Evolutionary conservation across 495 filamentous ascomycete species (phyloP).

Genomic region (Cudoniella acicularis): DNA sequence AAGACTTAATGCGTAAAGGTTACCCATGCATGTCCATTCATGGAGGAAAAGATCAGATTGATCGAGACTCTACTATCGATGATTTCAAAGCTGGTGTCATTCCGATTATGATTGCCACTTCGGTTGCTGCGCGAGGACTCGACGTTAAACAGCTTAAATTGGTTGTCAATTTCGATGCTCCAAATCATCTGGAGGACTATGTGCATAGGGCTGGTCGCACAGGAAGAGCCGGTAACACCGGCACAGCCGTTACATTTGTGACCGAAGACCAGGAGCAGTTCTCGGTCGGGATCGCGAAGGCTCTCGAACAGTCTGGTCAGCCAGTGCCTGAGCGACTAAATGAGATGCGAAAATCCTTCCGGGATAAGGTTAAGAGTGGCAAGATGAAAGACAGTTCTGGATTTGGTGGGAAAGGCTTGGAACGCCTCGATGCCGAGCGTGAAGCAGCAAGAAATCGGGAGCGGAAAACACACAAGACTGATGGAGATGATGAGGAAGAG

Average conservation of each 20-base stretch:
- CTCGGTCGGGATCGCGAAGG: conserved; percentile 85
- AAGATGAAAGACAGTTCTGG: conserved; percentile 86
- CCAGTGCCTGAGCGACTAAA: conserved; percentile 64
- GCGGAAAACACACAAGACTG: conserved; percentile 84
- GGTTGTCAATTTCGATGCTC: conserved; percentile 95
- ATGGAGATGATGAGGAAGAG: conserved; percentile 82
- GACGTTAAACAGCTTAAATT: conserved; percentile 97
- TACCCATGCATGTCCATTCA: conserved; percentile 97
- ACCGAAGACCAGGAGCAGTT: conserved; percentile 89
- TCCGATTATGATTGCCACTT: conserved; percentile 89
- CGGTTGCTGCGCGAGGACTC: conserved; percentile 89
- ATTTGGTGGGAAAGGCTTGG: conserved; percentile 93
- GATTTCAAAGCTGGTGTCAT: conserved; percentile 93
- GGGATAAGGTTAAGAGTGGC: conserved; percentile 86
- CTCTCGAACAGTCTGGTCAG: conserved; percentile 86
- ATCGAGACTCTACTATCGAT: conserved; percentile 88
- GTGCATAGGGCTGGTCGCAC: conserved; percentile 95
- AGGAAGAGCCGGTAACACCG: conserved; percentile 89
- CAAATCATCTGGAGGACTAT: conserved; percentile 97
- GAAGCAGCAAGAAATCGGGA: conserved; percentile 79
- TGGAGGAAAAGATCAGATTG: conserved; percentile 92
- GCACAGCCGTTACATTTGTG: conserved; percentile 92
- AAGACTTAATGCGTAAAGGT: conserved; percentile 78
- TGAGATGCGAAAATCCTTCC: conserved; percentile 62
- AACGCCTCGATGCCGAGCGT: conserved; percentile 85